A percentile compares a stretch with the other conserved stretches of the same genome.
These are phyloP conservation scores for Aspergillus bridgeri DNA, from an alignment of 495 filamentous ascomycete species.

Conservation along the genomic window DNA sequence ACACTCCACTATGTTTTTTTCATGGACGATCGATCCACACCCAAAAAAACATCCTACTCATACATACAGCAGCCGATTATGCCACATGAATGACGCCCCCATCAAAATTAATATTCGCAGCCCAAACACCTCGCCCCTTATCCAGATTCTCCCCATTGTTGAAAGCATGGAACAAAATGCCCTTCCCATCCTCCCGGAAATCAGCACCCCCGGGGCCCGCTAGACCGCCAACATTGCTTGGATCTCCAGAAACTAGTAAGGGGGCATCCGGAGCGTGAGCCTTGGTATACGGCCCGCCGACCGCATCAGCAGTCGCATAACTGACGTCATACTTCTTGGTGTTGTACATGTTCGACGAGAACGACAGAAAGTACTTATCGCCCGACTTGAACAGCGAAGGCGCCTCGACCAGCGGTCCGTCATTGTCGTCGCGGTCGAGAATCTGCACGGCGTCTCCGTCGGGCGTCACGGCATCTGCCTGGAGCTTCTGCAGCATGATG, in stretches of 20 bases:
- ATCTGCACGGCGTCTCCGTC: conserved; percentile 51
- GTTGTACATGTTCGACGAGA: conserved; percentile 56
- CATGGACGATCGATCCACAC: too few relatives aligned
- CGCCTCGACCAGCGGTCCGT: conserved; percentile 62
- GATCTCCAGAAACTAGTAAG: conserved; percentile 10
- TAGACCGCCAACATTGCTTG: conserved; percentile 2
- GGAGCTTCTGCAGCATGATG: conserved; percentile 57
- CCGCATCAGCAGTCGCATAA: conserved; percentile 46
- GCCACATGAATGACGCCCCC: background rate
- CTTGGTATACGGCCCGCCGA: conserved; percentile 50
- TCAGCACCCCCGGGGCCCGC: conserved; percentile 13
- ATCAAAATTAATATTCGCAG: background rate
- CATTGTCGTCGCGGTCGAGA: conserved; percentile 50
- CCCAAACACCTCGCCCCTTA: conserved; percentile 3
- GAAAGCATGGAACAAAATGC: conserved; percentile 13
- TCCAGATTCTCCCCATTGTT: conserved; percentile 7
- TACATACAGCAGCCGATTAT: too few relatives aligned
- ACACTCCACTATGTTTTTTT: too few relatives aligned
- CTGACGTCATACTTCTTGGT: conserved; percentile 51
- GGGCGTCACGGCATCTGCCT: conserved; percentile 46
- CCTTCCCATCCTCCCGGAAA: conserved; percentile 8
- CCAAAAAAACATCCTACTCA: too few relatives aligned
- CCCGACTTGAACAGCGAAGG: conserved; percentile 47
- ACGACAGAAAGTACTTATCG: conserved; percentile 57
- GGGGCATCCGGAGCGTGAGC: conserved; percentile 7